A percentile compares a stretch with the other conserved stretches of the same genome.
Conservation (phyloP, 108 stramenopile species). For the Nannochloropsis salina region DNA sequence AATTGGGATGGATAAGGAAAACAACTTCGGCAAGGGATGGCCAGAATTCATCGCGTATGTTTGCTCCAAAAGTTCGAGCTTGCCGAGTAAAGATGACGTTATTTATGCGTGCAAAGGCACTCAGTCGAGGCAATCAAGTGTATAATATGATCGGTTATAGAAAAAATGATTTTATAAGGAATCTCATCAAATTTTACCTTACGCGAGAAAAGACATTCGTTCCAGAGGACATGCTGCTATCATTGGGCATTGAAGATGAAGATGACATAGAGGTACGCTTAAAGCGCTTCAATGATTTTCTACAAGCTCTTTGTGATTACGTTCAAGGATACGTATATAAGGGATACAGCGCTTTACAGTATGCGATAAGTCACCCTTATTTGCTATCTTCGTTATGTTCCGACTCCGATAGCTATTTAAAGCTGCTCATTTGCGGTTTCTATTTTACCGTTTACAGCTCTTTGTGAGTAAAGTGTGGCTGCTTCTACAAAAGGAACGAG, state of each 20-base stretch:
- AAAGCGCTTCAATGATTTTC: constrained; percentile 7
- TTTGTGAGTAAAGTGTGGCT: neutral
- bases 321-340: no score
- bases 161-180: no score
- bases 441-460: neutral
- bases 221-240: neutral
- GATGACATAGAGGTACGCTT: neutral
- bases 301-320: no score
- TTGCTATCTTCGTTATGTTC: neutral
- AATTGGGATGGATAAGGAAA: neutral
- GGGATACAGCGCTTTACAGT: no score
- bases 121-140: no score
- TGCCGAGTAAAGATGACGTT: no score
- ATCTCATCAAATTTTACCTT: neutral
- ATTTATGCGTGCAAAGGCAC: no score
- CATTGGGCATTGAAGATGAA: constrained; percentile 12
- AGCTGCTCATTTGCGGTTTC: neutral
- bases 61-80: no score
- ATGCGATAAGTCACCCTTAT: neutral
- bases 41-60: no score
- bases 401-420: no score
- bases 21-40: no score
- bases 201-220: neutral
- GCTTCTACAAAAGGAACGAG: neutral
- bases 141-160: no score